Conservation (phyloP, 2,329 filamentous ascomycete genomes). For the Trematosphaeria pertusa region DNA sequence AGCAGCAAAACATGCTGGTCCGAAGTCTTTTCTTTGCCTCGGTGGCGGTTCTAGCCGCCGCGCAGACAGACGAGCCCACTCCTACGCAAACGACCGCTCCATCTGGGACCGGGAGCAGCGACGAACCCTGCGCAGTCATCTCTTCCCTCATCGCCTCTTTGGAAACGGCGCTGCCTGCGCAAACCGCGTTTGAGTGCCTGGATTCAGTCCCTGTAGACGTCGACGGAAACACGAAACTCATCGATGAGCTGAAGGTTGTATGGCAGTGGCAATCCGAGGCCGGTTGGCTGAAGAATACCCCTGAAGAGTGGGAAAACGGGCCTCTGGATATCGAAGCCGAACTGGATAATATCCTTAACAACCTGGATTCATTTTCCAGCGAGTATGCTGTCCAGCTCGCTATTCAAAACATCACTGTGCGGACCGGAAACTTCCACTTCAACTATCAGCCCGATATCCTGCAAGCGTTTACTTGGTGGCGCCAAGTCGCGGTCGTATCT, state of each 20-base stretch:
- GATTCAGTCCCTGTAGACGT: constrained; percentile 41
- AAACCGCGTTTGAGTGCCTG: constrained; percentile 35
- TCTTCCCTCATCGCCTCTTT: constrained; percentile 10
- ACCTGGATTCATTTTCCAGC: constrained; percentile 35
- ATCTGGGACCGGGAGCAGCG: too few relatives aligned
- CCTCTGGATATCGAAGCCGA: constrained; percentile 42
- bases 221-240: constrained; percentile 29
- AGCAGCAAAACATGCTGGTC: background rate
- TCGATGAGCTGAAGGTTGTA: constrained; percentile 38
- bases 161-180: constrained; percentile 19
- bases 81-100: background rate
- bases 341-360: constrained; percentile 40
- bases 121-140: constrained; percentile 29
- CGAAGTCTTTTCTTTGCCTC: constrained; percentile 19
- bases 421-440: constrained; percentile 36
- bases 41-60: constrained; percentile 17
- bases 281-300: constrained; percentile 43
- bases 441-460: constrained; percentile 38
- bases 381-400: constrained; percentile 49
- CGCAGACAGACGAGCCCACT: constrained; percentile 13
- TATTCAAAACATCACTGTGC: constrained; percentile 32
- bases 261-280: constrained; percentile 47
- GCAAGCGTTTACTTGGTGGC: constrained; percentile 27
- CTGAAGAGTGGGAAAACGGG: constrained; percentile 40
- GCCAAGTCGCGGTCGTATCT: constrained; percentile 27